These are phyloP conservation scores for Acanthamoeba royreba DNA, from an alignment of 208 protist species.

Conservation along the genomic window DNA sequence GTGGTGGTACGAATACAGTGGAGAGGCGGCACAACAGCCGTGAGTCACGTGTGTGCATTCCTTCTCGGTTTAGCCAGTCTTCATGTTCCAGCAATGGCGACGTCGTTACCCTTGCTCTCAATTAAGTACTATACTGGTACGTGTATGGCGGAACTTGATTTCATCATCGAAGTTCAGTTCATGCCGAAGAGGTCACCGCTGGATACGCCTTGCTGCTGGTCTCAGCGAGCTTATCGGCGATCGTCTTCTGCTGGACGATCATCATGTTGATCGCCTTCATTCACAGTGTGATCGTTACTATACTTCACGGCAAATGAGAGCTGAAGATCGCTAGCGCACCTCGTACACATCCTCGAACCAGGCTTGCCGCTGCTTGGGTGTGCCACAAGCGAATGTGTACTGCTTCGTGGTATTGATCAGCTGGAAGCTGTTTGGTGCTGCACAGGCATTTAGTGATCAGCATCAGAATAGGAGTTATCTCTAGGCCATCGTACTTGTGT, in stretches of 20 bases:
- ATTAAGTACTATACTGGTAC: too few species aligned
- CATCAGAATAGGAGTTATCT: neutral
- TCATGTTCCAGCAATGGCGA: too few species aligned
- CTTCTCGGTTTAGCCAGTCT: too few species aligned
- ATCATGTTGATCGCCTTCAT: conserved; percentile 20
- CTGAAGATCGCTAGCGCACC: neutral
- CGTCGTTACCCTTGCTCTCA: too few species aligned
- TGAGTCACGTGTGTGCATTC: too few species aligned
- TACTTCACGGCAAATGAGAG: neutral
- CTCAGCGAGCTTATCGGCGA: neutral
- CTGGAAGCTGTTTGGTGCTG: conserved; percentile 42
- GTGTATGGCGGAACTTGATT: too few species aligned
- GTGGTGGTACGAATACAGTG: too few species aligned
- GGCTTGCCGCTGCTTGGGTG: neutral
- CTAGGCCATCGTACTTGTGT: conserved; percentile 3
- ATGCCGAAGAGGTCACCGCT: too few species aligned
- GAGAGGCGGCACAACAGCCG: too few species aligned
- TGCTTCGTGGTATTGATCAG: neutral
- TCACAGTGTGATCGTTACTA: neutral
- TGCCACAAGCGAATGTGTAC: neutral
- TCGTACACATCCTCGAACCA: neutral
- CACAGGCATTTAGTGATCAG: neutral
- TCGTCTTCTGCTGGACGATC: conserved; percentile 1
- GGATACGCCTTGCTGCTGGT: neutral
- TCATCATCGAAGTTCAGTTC: too few species aligned